Base-by-base conservation (phyloP, 345 rosid genomes). In the Angophora floribunda region DNA sequence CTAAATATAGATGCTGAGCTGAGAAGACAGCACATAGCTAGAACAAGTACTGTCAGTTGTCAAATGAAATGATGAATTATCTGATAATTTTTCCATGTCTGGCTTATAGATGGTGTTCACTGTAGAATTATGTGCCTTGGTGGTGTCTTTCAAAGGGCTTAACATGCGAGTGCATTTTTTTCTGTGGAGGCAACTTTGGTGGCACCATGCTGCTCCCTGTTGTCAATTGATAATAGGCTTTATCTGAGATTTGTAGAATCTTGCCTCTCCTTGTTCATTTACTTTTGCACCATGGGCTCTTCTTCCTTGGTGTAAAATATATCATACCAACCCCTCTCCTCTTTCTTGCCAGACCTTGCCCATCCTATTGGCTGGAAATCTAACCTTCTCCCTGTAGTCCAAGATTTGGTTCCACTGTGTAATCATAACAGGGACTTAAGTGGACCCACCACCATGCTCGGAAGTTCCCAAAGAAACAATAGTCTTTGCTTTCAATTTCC, bases 31-130 rank as follows among this genome's bases (percentile, higher is more conserved):
- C 82, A 19, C 82, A 75, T 36, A 36, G 82, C 47, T 41, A 36
- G 82, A 75, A 14, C 47, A 36, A 75, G 13, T n/a, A n/a, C 36
- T 1, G 1, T 63, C 0, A 5, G 13, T 75, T 0, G 0, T 9
- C 82, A 41, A 41, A 75, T 0, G 2, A 75, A 36, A 75, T 75
- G 26, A 17, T 70, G 80, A 36, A 36, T 70, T 36, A 36, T 36
- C 80, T 70, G 80, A 70, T 70, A 9, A 36, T 70, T 17, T 47
- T 70, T 70, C 4, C 45, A 17, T 3, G 24, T 70, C 0, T 17
- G 80, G 80, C 80, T 70, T 36, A 36, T 9, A 70, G 47, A 17
- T 36, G 9, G 80, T 17, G 80, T 70, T 44, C 49, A 19, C 0
- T 3, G 49, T 19, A 75, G 82, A 75, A 36, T 21, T 75, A 75